Conservation (phyloP, 306 rosid genomes). For the Elaeagnus macrophylla region DNA sequence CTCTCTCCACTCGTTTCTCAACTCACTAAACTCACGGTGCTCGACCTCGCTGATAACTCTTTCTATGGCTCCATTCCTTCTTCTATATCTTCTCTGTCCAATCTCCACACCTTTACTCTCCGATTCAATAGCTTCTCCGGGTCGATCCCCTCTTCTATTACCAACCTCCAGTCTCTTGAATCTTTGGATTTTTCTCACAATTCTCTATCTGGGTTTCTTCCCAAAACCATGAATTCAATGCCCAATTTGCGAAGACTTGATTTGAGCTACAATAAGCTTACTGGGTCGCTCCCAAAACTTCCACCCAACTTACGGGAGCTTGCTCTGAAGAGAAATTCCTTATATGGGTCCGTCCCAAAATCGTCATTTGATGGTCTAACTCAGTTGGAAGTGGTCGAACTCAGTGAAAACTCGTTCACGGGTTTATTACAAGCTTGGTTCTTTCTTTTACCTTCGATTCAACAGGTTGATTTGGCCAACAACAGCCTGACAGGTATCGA, state of each 20-base stretch:
- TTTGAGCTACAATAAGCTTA: slow-evolving; percentile 60
- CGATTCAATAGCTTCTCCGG: slow-evolving; percentile 66
- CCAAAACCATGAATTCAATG: slow-evolving; percentile 33
- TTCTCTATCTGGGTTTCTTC: slow-evolving; percentile 45
- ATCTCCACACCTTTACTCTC: slow-evolving; percentile 52
- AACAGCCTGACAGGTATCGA: slow-evolving; percentile 54
- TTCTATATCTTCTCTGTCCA: slow-evolving; percentile 52
- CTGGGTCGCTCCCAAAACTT: slow-evolving; percentile 47
- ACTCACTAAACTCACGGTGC: slow-evolving; percentile 43
- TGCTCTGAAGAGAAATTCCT: slow-evolving; percentile 53
- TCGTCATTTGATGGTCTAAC: slow-evolving; percentile 32
- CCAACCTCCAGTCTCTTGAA: slow-evolving; percentile 42
- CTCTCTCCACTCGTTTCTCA: slow-evolving; percentile 59
- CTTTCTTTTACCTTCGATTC: slow-evolving; percentile 55
- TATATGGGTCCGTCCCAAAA: slow-evolving; percentile 50
- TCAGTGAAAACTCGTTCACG: slow-evolving; percentile 50
- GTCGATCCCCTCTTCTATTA: slow-evolving; percentile 40
- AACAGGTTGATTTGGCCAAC: slow-evolving; percentile 62
- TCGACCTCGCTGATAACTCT: slow-evolving; percentile 65
- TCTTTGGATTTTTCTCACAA: slow-evolving; percentile 55
- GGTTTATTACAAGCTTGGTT: slow-evolving; percentile 57
- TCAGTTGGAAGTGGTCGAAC: slow-evolving; percentile 65
- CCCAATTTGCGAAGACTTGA: slow-evolving; percentile 47
- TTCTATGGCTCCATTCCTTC: slow-evolving; percentile 62
- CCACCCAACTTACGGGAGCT: slow-evolving; percentile 62